Evolutionary conservation across 805 yeast species (phyloP).

Genomic region (Ogataea populi-albae): DNA sequence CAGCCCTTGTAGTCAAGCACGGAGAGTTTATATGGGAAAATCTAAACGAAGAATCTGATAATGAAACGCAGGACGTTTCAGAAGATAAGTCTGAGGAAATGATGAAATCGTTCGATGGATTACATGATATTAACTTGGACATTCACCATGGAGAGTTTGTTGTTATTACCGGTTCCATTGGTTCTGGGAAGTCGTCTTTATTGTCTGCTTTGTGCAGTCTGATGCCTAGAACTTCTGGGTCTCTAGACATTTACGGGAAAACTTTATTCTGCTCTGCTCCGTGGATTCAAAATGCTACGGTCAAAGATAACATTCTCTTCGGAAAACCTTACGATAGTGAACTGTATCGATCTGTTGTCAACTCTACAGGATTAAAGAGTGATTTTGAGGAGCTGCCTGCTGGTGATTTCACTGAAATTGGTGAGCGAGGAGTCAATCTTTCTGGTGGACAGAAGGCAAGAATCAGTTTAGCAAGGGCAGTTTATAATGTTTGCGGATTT

Average conservation of each 20-base stretch:
- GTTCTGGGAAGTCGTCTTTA: constrained; percentile 67
- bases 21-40: constrained; percentile 70
- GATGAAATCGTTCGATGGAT: constrained; percentile 35
- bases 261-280: constrained; percentile 48
- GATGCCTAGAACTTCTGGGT: constrained; percentile 57
- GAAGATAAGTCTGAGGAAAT: constrained; percentile 7
- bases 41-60: constrained; percentile 29
- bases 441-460: constrained; percentile 91
- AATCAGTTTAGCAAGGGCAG: constrained; percentile 65
- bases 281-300: constrained; percentile 85
- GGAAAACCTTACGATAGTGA: constrained; percentile 49
- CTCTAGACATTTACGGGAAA: constrained; percentile 51
- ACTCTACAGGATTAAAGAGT: constrained; percentile 62
- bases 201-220: constrained; percentile 66
- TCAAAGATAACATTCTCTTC: constrained; percentile 69
- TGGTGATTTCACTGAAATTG: constrained; percentile 77
- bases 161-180: constrained; percentile 71
- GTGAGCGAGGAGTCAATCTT: constrained; percentile 80
- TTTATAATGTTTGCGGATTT: constrained; percentile 40
- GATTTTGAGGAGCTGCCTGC: constrained; percentile 69
- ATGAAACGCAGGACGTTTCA: constrained; percentile 4
- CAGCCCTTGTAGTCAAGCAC: constrained; percentile 46
- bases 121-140: constrained; percentile 47
- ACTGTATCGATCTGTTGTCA: constrained; percentile 51
- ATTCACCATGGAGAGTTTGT: constrained; percentile 67